Base-by-base conservation (phyloP, 768 basidiomycete species). In the Lentinula guzmanii region DNA sequence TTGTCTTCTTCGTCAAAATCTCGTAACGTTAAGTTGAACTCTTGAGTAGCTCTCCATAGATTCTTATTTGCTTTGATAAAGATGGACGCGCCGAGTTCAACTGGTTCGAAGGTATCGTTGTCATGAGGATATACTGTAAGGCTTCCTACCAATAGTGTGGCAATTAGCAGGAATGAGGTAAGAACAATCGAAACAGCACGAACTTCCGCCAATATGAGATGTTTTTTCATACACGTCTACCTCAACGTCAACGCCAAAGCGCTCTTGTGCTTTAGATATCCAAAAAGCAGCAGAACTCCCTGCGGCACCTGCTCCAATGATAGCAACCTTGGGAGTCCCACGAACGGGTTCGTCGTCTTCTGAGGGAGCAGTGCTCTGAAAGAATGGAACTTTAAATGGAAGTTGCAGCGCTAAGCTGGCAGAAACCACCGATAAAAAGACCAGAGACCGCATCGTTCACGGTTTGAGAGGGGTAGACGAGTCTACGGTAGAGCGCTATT, bases 1-100 rank as follows among this genome's bases (percentile, higher is more conserved):
- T 81, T 82, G 28, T 81, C 75, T 21, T 81, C 76, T 15, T 77
- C 76, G 2, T 72, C 68, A 61, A 84, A 85, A 67, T 75, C 73
- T 34, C 67, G 69, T 56, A 80, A 77, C 2, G 82, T 84, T 21
- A 95, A 78, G 64, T 88, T 87, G 72, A 94, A 95, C 58, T 91
- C 91, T 41, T 89, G 79, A 0, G 86, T 82, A 2, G 95, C 95
- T 60, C 92, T 84, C 81, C 81, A 83, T 4, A 84, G 66, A 63
- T 83, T 83, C 64, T 77, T 86, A 75, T 97, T 94, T 4, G 78
- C 82, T 60, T 81, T 65, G 11, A 95, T 88, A 68, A 95, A 97
- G 60, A 95, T 88, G n/a, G 87, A 89, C 0, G 88, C 95, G 0
- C 95, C 95, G 1, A 95, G 77, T 68, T 97, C 95, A 28, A 92